These are phyloP conservation scores for Boletus edulis DNA, from an alignment of 768 basidiomycete genomes.

Conservation along the genomic window DNA sequence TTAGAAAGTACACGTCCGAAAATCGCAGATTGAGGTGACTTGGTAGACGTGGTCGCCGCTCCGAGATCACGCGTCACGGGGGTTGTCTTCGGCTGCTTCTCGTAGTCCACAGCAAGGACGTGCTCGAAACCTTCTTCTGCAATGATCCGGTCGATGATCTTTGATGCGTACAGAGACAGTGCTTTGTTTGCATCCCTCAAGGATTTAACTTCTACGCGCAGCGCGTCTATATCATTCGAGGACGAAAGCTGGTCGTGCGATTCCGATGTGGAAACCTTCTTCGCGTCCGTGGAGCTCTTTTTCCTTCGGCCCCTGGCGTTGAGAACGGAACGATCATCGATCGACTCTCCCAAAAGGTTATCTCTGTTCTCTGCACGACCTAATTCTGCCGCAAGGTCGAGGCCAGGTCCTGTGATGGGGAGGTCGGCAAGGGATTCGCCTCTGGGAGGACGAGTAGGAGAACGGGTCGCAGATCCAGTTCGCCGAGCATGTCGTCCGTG, in stretches of 20 bases:
- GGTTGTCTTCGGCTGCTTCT: slow-evolving; percentile 52
- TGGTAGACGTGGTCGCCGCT: slow-evolving; percentile 23
- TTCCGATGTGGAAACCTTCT: slow-evolving; percentile 34
- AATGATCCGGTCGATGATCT: slow-evolving; percentile 97
- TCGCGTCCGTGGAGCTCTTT: slow-evolving; percentile 30
- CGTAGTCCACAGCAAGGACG: slow-evolving; percentile 91
- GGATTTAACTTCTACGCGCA: slow-evolving; percentile 84
- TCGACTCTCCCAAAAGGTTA: slow-evolving; percentile 53
- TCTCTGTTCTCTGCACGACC: slow-evolving; percentile 91
- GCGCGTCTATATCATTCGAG: slow-evolving; percentile 63
- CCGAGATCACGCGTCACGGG: slow-evolving; percentile 27
- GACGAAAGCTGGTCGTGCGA: slow-evolving; percentile 44
- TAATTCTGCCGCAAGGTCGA: slow-evolving; percentile 89
- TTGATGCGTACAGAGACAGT: slow-evolving; percentile 90
- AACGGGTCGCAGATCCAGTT: slow-evolving; percentile 51
- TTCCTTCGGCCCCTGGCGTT: slow-evolving; percentile 48
- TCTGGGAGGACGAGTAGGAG: slow-evolving; percentile 41
- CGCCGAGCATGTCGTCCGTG: slow-evolving; percentile 48
- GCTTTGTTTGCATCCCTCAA: slow-evolving; percentile 97
- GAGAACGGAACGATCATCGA: slow-evolving; percentile 49
- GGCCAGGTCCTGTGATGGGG: slow-evolving; percentile 84
- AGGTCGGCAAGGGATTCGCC: slow-evolving; percentile 86
- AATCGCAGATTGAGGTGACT: slow-evolving; percentile 60
- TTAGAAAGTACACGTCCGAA: slow-evolving; percentile 39
- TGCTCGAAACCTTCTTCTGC: slow-evolving; percentile 96